phyloP scores from a whole-genome alignment of 441 rosid species.

The Erodium chrysanthum region DNA sequence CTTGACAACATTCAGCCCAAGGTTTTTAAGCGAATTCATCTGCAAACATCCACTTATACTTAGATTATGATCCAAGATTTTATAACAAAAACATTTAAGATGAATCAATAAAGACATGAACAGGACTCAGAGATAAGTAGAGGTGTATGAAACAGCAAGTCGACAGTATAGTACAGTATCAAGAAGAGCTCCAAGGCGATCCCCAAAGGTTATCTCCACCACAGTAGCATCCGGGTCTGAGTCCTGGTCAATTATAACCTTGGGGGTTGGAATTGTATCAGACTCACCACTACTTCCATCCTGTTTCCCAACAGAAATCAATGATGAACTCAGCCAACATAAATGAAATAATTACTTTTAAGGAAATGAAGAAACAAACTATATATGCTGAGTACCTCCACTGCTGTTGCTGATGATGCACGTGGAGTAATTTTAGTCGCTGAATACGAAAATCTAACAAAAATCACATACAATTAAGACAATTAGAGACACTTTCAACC shows the following conservation, averaged over 20 bases:
- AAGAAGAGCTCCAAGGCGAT: slow-evolving; percentile 91
- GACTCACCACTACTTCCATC: slow-evolving; percentile 49
- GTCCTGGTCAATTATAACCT: slow-evolving; percentile 86
- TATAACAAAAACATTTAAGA: slow-evolving; percentile 6
- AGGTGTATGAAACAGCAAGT: slow-evolving; percentile 7
- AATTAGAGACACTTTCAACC: too few species aligned
- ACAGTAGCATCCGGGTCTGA: slow-evolving; percentile 86
- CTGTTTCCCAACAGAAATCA: slow-evolving; percentile 28
- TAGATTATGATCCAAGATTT: slow-evolving; percentile 13
- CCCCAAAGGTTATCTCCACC: slow-evolving; percentile 81
- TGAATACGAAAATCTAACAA: slow-evolving; percentile 40
- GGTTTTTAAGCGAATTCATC: slow-evolving; percentile 89
- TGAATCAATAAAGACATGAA: background rate
- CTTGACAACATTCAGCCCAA: slow-evolving; percentile 83
- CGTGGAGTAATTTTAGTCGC: slow-evolving; percentile 25
- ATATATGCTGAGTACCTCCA: slow-evolving; percentile 47
- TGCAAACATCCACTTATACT: slow-evolving; percentile 26
- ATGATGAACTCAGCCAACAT: background rate
- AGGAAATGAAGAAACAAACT: background rate
- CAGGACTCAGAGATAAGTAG: slow-evolving; percentile 9
- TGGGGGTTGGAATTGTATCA: slow-evolving; percentile 71
- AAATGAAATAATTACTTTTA: background rate
- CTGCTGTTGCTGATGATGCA: slow-evolving; percentile 54
- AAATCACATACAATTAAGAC: slow-evolving; percentile 16
- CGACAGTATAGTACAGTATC: slow-evolving; percentile 52